These are phyloP conservation scores for Magnusiomyces tetraspermus DNA, from an alignment of 1,139 yeast species.

Conservation along the genomic window DNA sequence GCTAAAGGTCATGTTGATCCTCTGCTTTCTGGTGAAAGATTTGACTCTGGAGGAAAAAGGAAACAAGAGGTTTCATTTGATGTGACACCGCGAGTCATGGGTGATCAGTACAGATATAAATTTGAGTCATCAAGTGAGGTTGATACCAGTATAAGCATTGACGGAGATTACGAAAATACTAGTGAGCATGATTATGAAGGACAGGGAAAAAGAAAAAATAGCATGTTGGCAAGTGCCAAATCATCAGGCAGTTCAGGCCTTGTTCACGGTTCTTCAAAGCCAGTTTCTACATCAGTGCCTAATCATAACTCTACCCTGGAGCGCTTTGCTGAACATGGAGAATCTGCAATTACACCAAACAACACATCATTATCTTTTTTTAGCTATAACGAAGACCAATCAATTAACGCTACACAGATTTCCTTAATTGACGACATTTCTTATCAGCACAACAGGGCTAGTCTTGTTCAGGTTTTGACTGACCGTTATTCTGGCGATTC, in stretches of 20 bases:
- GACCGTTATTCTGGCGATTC: neutral
- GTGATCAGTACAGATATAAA: neutral
- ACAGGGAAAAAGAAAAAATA: no score
- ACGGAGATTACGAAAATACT: neutral
- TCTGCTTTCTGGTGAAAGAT: neutral
- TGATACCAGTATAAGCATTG: neutral
- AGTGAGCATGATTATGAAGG: neutral
- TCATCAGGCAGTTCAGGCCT: no score
- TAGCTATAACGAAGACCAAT: neutral
- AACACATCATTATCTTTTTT: no score
- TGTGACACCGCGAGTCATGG: neutral
- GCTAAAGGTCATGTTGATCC: neutral
- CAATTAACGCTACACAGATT: neutral
- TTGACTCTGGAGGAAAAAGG: neutral
- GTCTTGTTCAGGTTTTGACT: conserved; percentile 1
- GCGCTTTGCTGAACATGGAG: no score
- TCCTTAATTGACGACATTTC: conserved; percentile 2
- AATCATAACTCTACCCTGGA: no score
- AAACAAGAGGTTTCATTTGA: conserved; percentile 5
- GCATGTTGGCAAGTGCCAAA: no score
- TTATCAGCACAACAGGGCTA: conserved; percentile 1
- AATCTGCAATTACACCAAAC: no score
- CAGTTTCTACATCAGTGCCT: no score
- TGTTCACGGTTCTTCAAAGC: no score
- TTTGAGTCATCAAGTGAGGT: neutral